Base-by-base conservation (phyloP, 352 stramenopile genomes). In the Thalassiosira oceanica region DNA sequence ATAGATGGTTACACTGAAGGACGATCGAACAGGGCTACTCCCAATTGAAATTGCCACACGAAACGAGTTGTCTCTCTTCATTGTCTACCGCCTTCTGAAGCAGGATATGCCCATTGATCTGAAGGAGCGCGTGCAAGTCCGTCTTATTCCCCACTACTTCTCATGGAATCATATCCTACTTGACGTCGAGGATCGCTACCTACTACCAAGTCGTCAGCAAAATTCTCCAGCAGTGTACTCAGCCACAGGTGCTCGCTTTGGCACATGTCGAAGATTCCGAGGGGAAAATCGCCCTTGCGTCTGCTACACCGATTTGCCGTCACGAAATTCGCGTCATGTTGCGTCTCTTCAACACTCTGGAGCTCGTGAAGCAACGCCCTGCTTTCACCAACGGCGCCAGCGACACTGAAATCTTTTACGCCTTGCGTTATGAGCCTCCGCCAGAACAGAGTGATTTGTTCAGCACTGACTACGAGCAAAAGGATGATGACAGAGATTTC, bases 151-250 rank as follows among this genome's bases (percentile, higher is more conserved):
- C 45, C 84, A 91, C 60, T 78, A 74, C 18, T 91, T 84, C 43
- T 91, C 84, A 16, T 91, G 84, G 84, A 91, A 91, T 60, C 81
- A 91, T 58, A 72, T 91, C 41, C 74, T 91, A 41, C 53, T 82
- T 1, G 79, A 87, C 52, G 78, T 74, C 7, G 74, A 80, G 11
- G 84, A 91, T 39, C 61, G 80, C 36, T 91, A 91, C 51, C 36
- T 91, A 91, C 51, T 82, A 88, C 53, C 81, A 88, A 61, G 84
- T 91, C 61, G 77, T 91, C 3, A 87, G 70, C 15, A 91, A 89
- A 65, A 72, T 91, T 29, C 63, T 91, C 16, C 82, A 89, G 64
- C 67, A 82, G 37, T 91, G 84, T 26, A 89, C 81, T 11, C 84
- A 91, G 48, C 84, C 84, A 44, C 84, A 91, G 61, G 84, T 91